Conservation (phyloP, 2,329 filamentous ascomycete genomes). For the Ophiosphaerella herpotricha region DNA sequence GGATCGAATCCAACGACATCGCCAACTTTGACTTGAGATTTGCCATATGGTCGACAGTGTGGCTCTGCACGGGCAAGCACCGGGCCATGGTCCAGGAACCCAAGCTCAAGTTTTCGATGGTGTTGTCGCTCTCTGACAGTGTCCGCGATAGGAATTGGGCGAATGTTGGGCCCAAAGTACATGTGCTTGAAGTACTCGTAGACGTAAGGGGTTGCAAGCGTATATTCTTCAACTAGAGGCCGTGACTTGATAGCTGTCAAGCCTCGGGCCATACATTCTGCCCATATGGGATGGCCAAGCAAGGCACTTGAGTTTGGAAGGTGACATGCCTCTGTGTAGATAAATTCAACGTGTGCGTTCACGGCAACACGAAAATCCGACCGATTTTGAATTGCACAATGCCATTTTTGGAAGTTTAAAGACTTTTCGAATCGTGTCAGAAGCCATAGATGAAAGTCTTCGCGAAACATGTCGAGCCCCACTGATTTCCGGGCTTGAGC, state of each 20-base stretch:
- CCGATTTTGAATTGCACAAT: constrained; percentile 41
- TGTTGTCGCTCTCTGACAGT: constrained; percentile 12
- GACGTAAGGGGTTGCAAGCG: constrained; percentile 73
- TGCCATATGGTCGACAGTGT: constrained; percentile 6
- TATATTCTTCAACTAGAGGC: constrained; percentile 45
- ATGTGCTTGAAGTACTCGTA: constrained; percentile 67
- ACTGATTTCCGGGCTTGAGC: constrained; percentile 42
- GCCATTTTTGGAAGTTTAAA: constrained; percentile 60
- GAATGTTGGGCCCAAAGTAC: constrained; percentile 61
- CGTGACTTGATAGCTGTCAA: constrained; percentile 15
- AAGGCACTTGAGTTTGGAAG: constrained; percentile 47
- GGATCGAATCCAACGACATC: constrained; percentile 56
- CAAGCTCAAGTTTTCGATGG: constrained; percentile 16
- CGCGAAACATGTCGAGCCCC: constrained; percentile 61
- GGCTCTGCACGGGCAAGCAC: neutral
- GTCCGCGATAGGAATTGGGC: constrained; percentile 22
- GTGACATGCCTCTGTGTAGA: constrained; percentile 67
- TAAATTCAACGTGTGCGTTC: constrained; percentile 63
- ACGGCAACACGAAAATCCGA: constrained; percentile 68
- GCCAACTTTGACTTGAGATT: constrained; percentile 44
- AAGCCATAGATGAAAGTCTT: constrained; percentile 64
- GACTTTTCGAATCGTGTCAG: constrained; percentile 50
- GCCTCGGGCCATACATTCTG: constrained; percentile 47
- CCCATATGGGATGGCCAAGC: constrained; percentile 57
- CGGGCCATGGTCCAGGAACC: constrained; percentile 17